A percentile compares a stretch with the other conserved stretches of the same genome.
phyloP scores from a whole-genome alignment of 1,284 basidiomycete species.

The Schizophyllum commune region DNA sequence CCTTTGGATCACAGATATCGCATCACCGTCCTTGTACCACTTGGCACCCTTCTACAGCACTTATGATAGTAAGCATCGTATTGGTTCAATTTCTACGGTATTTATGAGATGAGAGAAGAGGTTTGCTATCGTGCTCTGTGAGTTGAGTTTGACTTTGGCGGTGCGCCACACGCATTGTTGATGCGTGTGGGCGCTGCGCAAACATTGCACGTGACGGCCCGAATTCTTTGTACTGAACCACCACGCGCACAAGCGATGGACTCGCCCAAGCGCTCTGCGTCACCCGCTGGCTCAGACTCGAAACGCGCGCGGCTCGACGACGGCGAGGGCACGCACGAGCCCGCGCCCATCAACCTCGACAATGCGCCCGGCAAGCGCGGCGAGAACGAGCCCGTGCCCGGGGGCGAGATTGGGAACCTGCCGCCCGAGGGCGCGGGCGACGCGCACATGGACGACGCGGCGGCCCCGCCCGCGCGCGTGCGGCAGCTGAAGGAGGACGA shows the following conservation, averaged over 20 bases:
- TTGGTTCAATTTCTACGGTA: too few species aligned
- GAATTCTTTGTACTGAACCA: background rate
- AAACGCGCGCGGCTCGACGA: slow-evolving; percentile 64
- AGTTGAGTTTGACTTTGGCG: too few species aligned
- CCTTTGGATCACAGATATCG: too few species aligned
- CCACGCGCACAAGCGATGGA: slow-evolving; percentile 34
- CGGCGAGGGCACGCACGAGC: slow-evolving; percentile 45
- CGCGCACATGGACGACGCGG: too few species aligned
- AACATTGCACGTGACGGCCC: too few species aligned
- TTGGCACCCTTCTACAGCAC: too few species aligned
- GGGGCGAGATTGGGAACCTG: slow-evolving; percentile 65
- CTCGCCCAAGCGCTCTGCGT: slow-evolving; percentile 68
- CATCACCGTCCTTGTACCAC: too few species aligned
- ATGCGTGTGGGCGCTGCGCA: too few species aligned
- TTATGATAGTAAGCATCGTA: too few species aligned
- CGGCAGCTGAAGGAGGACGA: slow-evolving; percentile 57
- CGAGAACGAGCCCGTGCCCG: slow-evolving; percentile 67
- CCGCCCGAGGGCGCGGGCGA: slow-evolving; percentile 39
- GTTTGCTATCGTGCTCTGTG: too few species aligned
- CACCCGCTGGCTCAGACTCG: slow-evolving; percentile 50
- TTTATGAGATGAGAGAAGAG: too few species aligned
- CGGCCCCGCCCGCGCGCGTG: slow-evolving; percentile 27
- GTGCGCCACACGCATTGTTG: too few species aligned
- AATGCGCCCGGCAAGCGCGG: slow-evolving; percentile 67
- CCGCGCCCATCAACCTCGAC: slow-evolving; percentile 57